Percentiles rank a stretch among this genome's conserved stretches.
These are phyloP conservation scores for Cotoneaster glaucophyllus DNA, from an alignment of 306 rosid species.

Conservation along the genomic window DNA sequence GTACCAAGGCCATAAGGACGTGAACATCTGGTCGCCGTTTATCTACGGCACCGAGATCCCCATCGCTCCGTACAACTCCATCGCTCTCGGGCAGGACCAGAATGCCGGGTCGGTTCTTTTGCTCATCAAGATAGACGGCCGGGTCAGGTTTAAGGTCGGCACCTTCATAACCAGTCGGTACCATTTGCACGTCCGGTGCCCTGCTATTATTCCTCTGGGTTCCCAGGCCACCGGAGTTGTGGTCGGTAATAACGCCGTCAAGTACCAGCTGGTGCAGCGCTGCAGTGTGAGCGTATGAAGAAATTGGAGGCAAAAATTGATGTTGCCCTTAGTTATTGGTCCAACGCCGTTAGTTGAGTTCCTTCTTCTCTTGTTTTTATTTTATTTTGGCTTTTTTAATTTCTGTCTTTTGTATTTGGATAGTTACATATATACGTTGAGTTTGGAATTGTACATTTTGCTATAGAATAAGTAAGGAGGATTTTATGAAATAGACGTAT, in stretches of 20 bases:
- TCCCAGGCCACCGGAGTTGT: conserved; percentile 14
- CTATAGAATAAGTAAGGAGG: conserved; percentile 32
- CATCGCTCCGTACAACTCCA: conserved; percentile 63
- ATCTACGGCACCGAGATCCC: conserved; percentile 67
- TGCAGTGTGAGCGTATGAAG: conserved; percentile 68
- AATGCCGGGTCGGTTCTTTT: conserved; percentile 35
- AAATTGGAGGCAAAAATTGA: neutral
- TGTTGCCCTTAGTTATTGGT: neutral
- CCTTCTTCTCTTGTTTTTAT: neutral
- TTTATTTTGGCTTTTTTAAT: neutral
- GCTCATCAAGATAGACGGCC: conserved; percentile 48
- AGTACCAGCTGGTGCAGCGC: conserved; percentile 57
- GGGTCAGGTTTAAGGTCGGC: conserved; percentile 87
- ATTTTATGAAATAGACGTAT: neutral
- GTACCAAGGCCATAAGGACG: conserved; percentile 80
- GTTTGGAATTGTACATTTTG: conserved; percentile 30
- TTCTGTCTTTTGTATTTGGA: neutral
- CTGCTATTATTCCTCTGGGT: conserved; percentile 55
- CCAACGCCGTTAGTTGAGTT: neutral
- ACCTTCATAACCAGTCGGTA: conserved; percentile 52
- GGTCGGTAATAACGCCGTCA: conserved; percentile 53
- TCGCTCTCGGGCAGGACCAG: conserved; percentile 37
- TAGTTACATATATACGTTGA: neutral
- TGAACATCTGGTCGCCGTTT: conserved; percentile 79
- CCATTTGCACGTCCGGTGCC: conserved; percentile 62